Evolutionary conservation across 352 stramenopile species (phyloP).

Genomic region (Phytophthora vignae): DNA sequence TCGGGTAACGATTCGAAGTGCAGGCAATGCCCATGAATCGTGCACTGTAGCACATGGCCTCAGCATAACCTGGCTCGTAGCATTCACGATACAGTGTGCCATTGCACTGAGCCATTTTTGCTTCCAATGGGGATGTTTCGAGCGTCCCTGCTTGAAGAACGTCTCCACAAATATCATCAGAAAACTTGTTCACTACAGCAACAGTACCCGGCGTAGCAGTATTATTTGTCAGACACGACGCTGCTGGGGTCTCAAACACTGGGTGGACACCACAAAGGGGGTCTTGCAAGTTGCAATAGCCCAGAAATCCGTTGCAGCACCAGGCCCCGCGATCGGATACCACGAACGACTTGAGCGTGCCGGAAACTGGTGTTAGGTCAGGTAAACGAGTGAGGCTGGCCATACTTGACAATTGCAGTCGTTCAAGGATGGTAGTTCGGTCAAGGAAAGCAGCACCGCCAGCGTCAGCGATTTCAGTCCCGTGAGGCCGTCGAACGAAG

Average conservation of each 20-base stretch:
- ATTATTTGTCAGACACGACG: slow-evolving; percentile 4
- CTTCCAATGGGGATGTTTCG: not conserved
- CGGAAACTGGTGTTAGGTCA: slow-evolving; percentile 15
- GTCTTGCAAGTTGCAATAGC: slow-evolving; percentile 15
- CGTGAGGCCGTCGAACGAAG: slow-evolving; percentile 25
- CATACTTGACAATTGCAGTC: slow-evolving; percentile 16
- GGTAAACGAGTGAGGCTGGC: slow-evolving; percentile 3
- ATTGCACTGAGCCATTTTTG: slow-evolving; percentile 23
- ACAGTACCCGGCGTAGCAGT: slow-evolving; percentile 2
- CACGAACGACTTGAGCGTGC: slow-evolving; percentile 8
- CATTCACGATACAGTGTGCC: slow-evolving; percentile 33
- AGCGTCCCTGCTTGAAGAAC: not conserved
- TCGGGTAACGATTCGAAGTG: not conserved
- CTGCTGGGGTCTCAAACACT: slow-evolving; percentile 1
- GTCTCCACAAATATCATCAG: not conserved
- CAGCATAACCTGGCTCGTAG: not conserved
- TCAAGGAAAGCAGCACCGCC: slow-evolving; percentile 12
- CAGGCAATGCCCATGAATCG: slow-evolving; percentile 16
- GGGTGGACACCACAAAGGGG: slow-evolving; percentile 17
- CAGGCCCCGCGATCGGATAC: not conserved
- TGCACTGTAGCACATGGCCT: slow-evolving; percentile 28
- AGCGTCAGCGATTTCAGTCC: slow-evolving; percentile 34
- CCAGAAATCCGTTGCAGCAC: slow-evolving; percentile 40
- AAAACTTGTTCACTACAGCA: slow-evolving; percentile 5
- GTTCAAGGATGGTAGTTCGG: slow-evolving; percentile 21